Percentiles rank a stretch among this genome's conserved stretches.
These are phyloP conservation scores for Haplographium delicatum DNA, from an alignment of 495 filamentous ascomycete species.

Conservation along the genomic window DNA sequence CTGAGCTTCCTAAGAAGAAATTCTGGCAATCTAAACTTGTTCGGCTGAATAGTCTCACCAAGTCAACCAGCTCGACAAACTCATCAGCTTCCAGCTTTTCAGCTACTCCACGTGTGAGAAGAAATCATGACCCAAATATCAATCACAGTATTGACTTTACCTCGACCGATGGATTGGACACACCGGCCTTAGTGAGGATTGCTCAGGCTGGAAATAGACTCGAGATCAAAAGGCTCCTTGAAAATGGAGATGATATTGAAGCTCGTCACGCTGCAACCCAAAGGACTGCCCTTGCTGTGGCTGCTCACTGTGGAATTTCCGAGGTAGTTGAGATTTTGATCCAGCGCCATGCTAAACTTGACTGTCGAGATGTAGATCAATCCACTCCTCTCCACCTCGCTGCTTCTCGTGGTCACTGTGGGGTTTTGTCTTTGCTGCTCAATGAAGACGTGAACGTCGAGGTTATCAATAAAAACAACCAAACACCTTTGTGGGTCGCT, in stretches of 20 bases:
- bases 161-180: not conserved
- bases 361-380: slow-evolving; percentile 31
- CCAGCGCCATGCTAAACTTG: slow-evolving; percentile 31
- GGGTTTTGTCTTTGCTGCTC: slow-evolving; percentile 33
- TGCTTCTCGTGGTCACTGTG: slow-evolving; percentile 37
- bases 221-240: slow-evolving; percentile 38
- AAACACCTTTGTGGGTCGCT: slow-evolving; percentile 37
- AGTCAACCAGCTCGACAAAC: too few relatives aligned
- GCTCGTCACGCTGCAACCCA: slow-evolving; percentile 32
- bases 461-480: slow-evolving; percentile 8
- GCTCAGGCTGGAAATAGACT: slow-evolving; percentile 36
- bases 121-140: too few relatives aligned
- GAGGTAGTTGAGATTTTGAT: slow-evolving; percentile 38
- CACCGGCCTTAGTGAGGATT: slow-evolving; percentile 35
- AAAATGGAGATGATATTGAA: slow-evolving; percentile 35
- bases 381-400: slow-evolving; percentile 41
- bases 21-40: too few relatives aligned
- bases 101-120: too few relatives aligned
- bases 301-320: slow-evolving; percentile 42
- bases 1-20: too few relatives aligned
- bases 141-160: not conserved
- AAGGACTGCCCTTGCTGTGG: slow-evolving; percentile 40
- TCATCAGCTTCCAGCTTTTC: too few relatives aligned
- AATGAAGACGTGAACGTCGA: slow-evolving; percentile 27
- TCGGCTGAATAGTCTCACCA: too few relatives aligned